Percentiles rank a stretch among this genome's conserved stretches.
Conservation (phyloP, 2,329 filamentous ascomycete genomes). For the Daldinia eschscholtzii region DNA sequence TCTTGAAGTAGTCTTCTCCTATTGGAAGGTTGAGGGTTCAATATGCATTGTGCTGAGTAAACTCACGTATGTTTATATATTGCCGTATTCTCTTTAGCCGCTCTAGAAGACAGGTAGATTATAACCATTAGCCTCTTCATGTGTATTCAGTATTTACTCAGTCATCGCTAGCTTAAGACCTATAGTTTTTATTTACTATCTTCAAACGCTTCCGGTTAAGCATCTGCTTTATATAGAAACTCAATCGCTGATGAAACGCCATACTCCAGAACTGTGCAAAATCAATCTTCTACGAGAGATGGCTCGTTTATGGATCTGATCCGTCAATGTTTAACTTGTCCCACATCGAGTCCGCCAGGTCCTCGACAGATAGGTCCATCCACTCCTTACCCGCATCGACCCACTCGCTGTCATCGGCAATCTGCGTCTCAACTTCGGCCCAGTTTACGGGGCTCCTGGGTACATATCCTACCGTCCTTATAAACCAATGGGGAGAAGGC, state of each 20-base stretch:
- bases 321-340: slow-evolving; percentile 34
- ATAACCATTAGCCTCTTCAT: background rate
- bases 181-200: slow-evolving; percentile 1
- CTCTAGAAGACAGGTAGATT: background rate
- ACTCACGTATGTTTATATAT: background rate
- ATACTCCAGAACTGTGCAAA: background rate
- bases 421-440: slow-evolving; percentile 24
- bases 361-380: slow-evolving; percentile 29
- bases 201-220: slow-evolving; percentile 12
- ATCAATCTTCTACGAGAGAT: background rate
- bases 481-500: slow-evolving; percentile 7
- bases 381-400: slow-evolving; percentile 41
- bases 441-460: slow-evolving; percentile 42
- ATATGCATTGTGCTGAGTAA: slow-evolving; percentile 2
- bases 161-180: background rate
- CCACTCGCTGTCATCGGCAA: slow-evolving; percentile 43
- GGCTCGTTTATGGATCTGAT: background rate
- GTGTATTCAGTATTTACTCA: background rate
- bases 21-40: background rate
- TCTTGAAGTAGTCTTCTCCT: background rate
- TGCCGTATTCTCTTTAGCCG: background rate
- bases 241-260: slow-evolving; percentile 16
- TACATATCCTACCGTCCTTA: slow-evolving; percentile 8
- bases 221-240: slow-evolving; percentile 4
- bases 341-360: slow-evolving; percentile 25